Percentiles rank a stretch among this genome's conserved stretches.
Evolutionary conservation across 371 early-diverging fungal species (phyloP).

Genomic region (Thermomucor indicae-seudaticae): DNA sequence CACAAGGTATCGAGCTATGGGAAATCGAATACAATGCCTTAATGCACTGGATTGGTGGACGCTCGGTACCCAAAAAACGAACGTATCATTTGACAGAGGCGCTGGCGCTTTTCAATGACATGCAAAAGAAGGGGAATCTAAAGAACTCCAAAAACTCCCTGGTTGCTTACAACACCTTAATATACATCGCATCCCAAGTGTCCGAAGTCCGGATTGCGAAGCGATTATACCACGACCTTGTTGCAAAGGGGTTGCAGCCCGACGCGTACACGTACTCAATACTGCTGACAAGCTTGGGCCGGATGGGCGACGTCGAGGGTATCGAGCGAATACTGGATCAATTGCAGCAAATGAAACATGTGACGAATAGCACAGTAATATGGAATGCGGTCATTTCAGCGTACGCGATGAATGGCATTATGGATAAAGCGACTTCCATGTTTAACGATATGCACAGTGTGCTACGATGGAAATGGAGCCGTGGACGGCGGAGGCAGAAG

Average conservation of each 20-base stretch:
- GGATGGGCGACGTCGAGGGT: constrained; percentile 30
- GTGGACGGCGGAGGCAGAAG: neutral
- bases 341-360: constrained; percentile 7
- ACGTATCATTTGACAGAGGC: constrained; percentile 37
- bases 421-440: constrained; percentile 22
- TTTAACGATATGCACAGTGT: constrained; percentile 20
- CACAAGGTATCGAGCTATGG: constrained; percentile 17
- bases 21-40: constrained; percentile 35
- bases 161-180: constrained; percentile 34
- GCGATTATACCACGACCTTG: constrained; percentile 43
- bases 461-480: neutral
- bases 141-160: constrained; percentile 19
- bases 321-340: constrained; percentile 29
- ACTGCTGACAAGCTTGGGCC: constrained; percentile 29
- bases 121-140: constrained; percentile 14
- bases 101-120: constrained; percentile 30
- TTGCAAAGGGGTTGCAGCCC: constrained; percentile 28
- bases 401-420: constrained; percentile 20
- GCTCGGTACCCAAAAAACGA: constrained; percentile 19
- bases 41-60: constrained; percentile 40
- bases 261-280: constrained; percentile 38
- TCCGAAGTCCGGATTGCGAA: constrained; percentile 40
- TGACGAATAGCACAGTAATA: constrained; percentile 17
- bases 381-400: constrained; percentile 39
- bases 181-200: constrained; percentile 35